A percentile compares a stretch with the other conserved stretches of the same genome.
These are phyloP conservation scores for Cornus controversa DNA, from an alignment of 148 eudicot species.

Conservation along the genomic window DNA sequence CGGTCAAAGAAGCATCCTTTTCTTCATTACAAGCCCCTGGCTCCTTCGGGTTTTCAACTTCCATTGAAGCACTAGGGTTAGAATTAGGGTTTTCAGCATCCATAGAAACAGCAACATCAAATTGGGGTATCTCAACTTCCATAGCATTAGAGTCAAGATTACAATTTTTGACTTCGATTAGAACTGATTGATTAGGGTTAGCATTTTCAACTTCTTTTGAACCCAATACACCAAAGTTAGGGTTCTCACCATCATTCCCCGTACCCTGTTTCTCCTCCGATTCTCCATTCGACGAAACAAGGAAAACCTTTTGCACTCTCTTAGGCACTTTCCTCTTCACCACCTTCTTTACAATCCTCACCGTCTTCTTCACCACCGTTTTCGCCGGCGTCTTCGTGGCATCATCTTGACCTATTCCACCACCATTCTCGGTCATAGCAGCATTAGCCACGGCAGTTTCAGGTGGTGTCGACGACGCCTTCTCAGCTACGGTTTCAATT, in stretches of 20 bases:
- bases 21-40: neutral
- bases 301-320: slow-evolving; percentile 21
- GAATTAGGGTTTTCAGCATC: slow-evolving; percentile 17
- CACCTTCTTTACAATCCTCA: slow-evolving; percentile 43
- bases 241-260: neutral
- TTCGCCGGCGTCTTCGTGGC: neutral
- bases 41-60: slow-evolving; percentile 8
- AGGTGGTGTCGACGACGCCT: neutral
- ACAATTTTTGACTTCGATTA: slow-evolving; percentile 10
- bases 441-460: neutral
- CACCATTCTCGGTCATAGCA: neutral
- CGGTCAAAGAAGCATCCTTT: neutral
- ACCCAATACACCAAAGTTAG: neutral
- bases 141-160: neutral
- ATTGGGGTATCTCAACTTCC: slow-evolving; percentile 3
- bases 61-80: slow-evolving; percentile 8
- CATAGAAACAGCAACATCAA: slow-evolving; percentile 5
- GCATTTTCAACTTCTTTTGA: neutral
- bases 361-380: slow-evolving; percentile 23
- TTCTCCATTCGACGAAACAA: slow-evolving; percentile 12
- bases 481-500: neutral
- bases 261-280: slow-evolving; percentile 1
- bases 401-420: neutral
- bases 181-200: slow-evolving; percentile 6
- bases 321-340: slow-evolving; percentile 41